These are phyloP conservation scores for Warburgia ugandensis DNA, from an alignment of 164 flowering plant genomes.

Conservation along the genomic window DNA sequence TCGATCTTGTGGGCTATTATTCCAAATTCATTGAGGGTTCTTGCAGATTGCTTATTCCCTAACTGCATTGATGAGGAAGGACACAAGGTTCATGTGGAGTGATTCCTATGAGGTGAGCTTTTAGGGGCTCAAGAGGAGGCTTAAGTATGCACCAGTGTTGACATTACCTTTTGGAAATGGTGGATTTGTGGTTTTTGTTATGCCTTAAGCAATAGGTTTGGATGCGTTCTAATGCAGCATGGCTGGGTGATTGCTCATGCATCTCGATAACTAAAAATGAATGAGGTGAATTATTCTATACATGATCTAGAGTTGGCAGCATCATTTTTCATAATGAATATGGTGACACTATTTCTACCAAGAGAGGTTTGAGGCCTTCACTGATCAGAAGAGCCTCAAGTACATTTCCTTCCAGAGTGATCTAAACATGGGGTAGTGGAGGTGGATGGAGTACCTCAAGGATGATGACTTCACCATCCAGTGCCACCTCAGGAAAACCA, in stretches of 20 bases:
- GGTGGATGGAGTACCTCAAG: no score
- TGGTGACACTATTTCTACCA: neutral
- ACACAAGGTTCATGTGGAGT: neutral
- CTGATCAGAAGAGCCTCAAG: no score
- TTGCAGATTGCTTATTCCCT: neutral
- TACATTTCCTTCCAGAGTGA: no score
- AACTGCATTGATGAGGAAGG: neutral
- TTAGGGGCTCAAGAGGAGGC: neutral
- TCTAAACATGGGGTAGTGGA: no score
- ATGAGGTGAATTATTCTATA: no score
- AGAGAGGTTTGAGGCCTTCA: no score
- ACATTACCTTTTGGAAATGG: neutral
- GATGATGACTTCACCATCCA: no score
- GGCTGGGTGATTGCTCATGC: neutral
- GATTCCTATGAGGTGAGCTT: neutral
- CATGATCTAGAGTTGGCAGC: no score
- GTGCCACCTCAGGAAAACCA: no score
- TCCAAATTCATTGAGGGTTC: neutral
- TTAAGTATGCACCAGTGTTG: neutral
- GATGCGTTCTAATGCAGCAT: neutral
- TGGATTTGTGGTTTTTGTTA: neutral
- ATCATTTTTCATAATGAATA: no score
- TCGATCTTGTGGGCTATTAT: neutral
- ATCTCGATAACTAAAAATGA: neutral
- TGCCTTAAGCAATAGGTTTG: neutral